phyloP scores from a whole-genome alignment of 129 eudicot species.

The Tagetes patula region DNA sequence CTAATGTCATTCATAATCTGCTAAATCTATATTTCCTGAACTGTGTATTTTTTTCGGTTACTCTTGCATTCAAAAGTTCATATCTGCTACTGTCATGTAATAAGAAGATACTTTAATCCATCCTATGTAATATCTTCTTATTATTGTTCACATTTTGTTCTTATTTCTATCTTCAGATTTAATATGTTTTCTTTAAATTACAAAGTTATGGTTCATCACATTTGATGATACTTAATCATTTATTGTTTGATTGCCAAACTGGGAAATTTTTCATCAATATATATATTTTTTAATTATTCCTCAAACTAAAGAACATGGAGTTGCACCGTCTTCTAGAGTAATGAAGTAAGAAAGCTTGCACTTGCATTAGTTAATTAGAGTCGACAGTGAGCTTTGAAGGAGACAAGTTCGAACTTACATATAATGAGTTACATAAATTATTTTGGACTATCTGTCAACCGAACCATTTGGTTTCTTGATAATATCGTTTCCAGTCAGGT shows the following conservation, averaged over 20 bases:
- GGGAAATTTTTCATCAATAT: not conserved
- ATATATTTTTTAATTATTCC: not conserved
- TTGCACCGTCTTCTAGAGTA: not conserved
- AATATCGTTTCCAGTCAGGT: not conserved
- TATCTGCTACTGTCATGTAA: not conserved
- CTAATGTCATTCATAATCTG: not conserved
- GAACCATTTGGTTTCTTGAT: conserved; percentile 2
- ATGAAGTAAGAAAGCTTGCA: not conserved
- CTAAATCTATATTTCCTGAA: not conserved
- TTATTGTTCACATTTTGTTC: not conserved
- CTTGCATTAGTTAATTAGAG: conserved; percentile 4
- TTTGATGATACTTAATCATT: not conserved
- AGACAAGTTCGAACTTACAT: not conserved
- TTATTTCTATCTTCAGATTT: not conserved
- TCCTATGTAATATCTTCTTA: not conserved
- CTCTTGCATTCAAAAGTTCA: conserved; percentile 8
- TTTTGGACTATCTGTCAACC: conserved; percentile 17
- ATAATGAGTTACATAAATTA: not conserved
- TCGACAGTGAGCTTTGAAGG: not conserved
- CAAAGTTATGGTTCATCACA: not conserved
- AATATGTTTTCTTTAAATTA: not conserved
- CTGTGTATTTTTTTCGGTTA: not conserved
- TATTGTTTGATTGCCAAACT: not conserved
- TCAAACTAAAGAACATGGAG: not conserved
- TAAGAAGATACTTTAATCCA: not conserved